A percentile compares a stretch with the other conserved stretches of the same genome.
Conservation (phyloP, 2,329 filamentous ascomycete genomes). For the Laburnicola sp. region DNA sequence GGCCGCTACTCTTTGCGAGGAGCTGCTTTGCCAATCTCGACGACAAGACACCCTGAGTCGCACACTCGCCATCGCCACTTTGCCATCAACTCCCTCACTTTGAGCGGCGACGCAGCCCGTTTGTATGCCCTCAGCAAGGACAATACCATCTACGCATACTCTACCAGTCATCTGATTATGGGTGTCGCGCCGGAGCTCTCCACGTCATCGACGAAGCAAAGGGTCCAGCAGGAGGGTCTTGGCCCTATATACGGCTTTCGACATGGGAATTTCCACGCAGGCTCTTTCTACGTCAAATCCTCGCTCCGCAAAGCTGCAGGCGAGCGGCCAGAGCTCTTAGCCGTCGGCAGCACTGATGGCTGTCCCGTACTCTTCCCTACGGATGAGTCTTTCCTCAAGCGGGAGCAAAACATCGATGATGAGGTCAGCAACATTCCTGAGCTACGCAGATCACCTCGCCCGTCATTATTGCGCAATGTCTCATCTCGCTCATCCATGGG, state of each 20-base stretch:
- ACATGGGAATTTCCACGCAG: slow-evolving; percentile 75
- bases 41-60: slow-evolving; percentile 70
- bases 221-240: slow-evolving; percentile 63
- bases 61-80: slow-evolving; percentile 80
- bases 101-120: slow-evolving; percentile 75
- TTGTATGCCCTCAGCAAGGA: slow-evolving; percentile 92
- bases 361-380: slow-evolving; percentile 86
- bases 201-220: slow-evolving; percentile 32
- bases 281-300: slow-evolving; percentile 89
- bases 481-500: slow-evolving; percentile 21
- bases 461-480: slow-evolving; percentile 21
- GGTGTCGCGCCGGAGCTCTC: slow-evolving; percentile 77
- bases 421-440: slow-evolving; percentile 35
- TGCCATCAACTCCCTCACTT: slow-evolving; percentile 82
- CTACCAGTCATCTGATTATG: slow-evolving; percentile 82
- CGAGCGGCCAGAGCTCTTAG: slow-evolving; percentile 73
- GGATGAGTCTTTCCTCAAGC: slow-evolving; percentile 72
- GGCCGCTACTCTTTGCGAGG: slow-evolving; percentile 71
- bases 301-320: slow-evolving; percentile 68
- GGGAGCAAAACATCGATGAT: slow-evolving; percentile 22
- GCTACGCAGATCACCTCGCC: slow-evolving; percentile 12
- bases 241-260: slow-evolving; percentile 90
- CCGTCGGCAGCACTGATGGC: slow-evolving; percentile 82
- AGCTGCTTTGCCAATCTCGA: slow-evolving; percentile 69
- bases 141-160: slow-evolving; percentile 91